Conservation (phyloP, 371 early-diverging fungal species). For the Catenaria anguillulae region DNA sequence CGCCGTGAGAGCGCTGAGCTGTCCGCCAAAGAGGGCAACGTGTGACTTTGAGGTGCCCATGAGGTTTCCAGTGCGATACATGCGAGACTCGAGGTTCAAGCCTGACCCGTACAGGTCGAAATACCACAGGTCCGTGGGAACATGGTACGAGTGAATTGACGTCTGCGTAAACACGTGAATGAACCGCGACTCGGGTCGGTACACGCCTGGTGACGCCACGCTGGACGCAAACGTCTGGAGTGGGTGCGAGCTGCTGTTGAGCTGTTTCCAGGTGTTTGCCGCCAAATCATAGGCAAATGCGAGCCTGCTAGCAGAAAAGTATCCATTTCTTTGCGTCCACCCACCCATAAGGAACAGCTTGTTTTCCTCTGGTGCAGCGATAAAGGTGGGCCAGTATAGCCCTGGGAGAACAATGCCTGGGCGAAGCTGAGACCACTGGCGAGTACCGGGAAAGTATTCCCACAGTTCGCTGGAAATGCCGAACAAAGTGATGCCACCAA, state of each 20-base stretch:
- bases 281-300: neutral
- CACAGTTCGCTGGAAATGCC: neutral
- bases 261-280: neutral
- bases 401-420: neutral
- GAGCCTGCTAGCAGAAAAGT: neutral
- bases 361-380: neutral
- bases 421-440: neutral
- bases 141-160: neutral
- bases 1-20: no score
- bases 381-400: neutral
- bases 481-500: neutral
- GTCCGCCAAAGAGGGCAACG: neutral
- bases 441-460: neutral
- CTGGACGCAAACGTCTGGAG: neutral
- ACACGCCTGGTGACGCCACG: neutral
- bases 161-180: neutral
- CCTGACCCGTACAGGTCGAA: no score
- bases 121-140: neutral
- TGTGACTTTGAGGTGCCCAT: neutral
- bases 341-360: neutral
- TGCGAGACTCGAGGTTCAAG: no score
- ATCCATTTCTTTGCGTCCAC: neutral
- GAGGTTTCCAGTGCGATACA: no score
- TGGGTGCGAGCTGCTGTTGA: neutral
- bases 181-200: neutral